These are phyloP conservation scores for Vitis riparia DNA, from an alignment of 164 flowering plant species.

Conservation along the genomic window DNA sequence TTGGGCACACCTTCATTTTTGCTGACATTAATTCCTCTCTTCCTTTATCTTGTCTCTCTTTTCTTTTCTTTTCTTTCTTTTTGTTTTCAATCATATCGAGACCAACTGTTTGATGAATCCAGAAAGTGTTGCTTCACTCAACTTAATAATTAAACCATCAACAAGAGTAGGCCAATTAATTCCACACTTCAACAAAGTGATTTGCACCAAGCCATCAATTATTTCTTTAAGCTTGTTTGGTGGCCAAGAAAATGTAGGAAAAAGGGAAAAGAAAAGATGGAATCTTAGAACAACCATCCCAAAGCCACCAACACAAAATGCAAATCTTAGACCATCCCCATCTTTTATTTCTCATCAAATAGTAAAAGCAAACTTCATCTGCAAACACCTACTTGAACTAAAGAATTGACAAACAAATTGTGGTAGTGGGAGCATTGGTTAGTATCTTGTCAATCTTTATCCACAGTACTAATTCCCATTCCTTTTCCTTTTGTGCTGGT, in stretches of 20 bases:
- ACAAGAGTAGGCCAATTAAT: background rate
- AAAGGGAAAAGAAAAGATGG: no score
- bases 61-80: background rate
- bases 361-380: no score
- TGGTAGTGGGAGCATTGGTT: background rate
- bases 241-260: background rate
- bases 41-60: no score
- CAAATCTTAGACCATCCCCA: no score
- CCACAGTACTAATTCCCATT: conserved; percentile 3
- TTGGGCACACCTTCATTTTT: conserved; percentile 8
- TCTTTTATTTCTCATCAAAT: no score
- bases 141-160: background rate
- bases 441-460: background rate
- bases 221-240: background rate
- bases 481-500: conserved; percentile 8
- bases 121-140: conserved; percentile 1
- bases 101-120: background rate
- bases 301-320: no score
- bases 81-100: background rate
- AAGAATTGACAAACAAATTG: background rate
- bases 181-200: background rate
- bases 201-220: background rate
- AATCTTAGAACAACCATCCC: no score
- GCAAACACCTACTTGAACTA: no score
- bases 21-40: background rate